A percentile compares a stretch with the other conserved stretches of the same genome.
Evolutionary conservation across 179 eudicot genomes (phyloP).

Genomic region (Patellifolia procumbens): DNA sequence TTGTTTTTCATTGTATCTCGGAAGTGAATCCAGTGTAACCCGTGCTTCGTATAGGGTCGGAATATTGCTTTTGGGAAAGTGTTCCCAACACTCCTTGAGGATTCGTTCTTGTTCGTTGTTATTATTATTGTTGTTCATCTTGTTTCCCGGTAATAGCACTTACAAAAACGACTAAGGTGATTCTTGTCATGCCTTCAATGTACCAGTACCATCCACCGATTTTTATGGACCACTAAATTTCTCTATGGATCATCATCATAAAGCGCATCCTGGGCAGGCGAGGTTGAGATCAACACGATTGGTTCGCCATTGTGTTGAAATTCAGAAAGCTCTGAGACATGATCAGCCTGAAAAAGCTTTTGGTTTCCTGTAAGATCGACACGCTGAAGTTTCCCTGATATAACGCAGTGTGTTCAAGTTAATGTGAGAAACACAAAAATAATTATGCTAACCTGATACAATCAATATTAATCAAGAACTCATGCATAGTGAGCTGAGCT

Average conservation of each 20-base stretch:
- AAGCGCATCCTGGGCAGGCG: slow-evolving; percentile 38
- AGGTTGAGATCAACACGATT: slow-evolving; percentile 37
- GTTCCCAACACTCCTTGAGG: too few species aligned
- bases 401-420: slow-evolving; percentile 6
- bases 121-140: too few species aligned
- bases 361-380: slow-evolving; percentile 75
- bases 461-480: background rate
- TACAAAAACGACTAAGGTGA: too few species aligned
- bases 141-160: too few species aligned
- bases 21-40: too few species aligned
- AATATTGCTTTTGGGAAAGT: too few species aligned
- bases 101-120: too few species aligned
- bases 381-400: slow-evolving; percentile 56
- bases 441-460: background rate
- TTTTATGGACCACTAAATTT: too few species aligned
- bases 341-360: slow-evolving; percentile 34
- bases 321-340: slow-evolving; percentile 46
- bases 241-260: slow-evolving; percentile 83
- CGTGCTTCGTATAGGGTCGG: too few species aligned
- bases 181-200: background rate
- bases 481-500: background rate
- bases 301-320: slow-evolving; percentile 57
- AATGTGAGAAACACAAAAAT: background rate
- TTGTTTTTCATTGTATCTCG: too few species aligned
- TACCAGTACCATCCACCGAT: too few species aligned